These are phyloP conservation scores for Thinopyrum elongatum DNA, from an alignment of 176 grass and related monocot species.

Conservation along the genomic window DNA sequence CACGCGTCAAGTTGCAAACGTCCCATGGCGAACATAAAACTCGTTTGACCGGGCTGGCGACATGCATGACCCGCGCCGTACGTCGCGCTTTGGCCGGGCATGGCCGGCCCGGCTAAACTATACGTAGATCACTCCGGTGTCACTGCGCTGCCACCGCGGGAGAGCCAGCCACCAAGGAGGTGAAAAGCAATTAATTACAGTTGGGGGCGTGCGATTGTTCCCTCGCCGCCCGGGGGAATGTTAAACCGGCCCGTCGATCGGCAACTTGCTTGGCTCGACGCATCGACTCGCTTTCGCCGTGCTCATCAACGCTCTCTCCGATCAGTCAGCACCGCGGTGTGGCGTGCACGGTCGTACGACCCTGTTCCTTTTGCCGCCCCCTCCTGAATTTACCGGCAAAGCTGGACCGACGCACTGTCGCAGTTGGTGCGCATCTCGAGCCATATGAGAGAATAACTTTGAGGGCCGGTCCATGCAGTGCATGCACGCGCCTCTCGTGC, in stretches of 20 bases:
- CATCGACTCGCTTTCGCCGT: constrained; percentile 7
- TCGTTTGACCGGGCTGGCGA: background rate
- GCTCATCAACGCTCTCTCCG: too few species aligned
- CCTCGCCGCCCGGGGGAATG: background rate
- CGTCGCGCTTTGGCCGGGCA: constrained; percentile 15
- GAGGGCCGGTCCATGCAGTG: background rate
- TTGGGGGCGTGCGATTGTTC: constrained; percentile 42
- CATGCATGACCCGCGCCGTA: background rate
- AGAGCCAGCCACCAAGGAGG: background rate
- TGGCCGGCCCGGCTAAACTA: constrained; percentile 11
- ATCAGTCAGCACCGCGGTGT: background rate
- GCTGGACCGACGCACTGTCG: constrained; percentile 19
- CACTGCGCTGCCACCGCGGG: background rate
- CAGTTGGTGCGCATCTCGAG: constrained; percentile 35
- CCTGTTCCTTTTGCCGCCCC: background rate
- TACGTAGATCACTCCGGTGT: background rate
- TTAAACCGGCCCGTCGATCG: background rate
- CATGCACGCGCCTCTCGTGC: constrained; percentile 19
- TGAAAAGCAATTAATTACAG: constrained; percentile 31
- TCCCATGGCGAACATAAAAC: background rate
- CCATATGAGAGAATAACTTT: constrained; percentile 25
- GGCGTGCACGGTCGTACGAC: background rate
- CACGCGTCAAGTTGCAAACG: background rate
- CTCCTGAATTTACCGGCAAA: constrained; percentile 40
- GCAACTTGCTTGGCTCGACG: background rate